These are phyloP conservation scores for Cladophialophora bantiana DNA, from an alignment of 2,329 filamentous ascomycete genomes.

Conservation along the genomic window DNA sequence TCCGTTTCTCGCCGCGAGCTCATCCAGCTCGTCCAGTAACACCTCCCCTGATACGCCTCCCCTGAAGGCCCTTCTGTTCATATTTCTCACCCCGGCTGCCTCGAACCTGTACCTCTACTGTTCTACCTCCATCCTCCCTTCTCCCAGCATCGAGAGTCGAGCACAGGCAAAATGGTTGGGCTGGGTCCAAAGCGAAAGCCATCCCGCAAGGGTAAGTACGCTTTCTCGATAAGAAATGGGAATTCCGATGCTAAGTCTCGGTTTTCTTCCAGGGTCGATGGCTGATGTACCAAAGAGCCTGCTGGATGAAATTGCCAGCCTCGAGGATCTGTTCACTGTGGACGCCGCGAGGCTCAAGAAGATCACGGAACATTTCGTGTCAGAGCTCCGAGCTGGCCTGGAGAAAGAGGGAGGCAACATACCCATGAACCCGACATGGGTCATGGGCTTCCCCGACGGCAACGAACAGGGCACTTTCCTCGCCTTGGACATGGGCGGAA, in stretches of 20 bases:
- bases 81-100: neutral
- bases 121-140: neutral
- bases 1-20: conserved; percentile 23
- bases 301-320: conserved; percentile 76
- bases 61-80: neutral
- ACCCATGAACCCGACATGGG: conserved; percentile 99
- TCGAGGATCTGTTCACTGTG: conserved; percentile 86
- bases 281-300: conserved; percentile 88
- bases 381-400: conserved; percentile 85
- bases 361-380: conserved; percentile 87
- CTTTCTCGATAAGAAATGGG: conserved; percentile 24
- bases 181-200: conserved; percentile 69
- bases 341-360: conserved; percentile 80
- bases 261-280: conserved; percentile 73
- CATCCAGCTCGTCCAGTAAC: neutral
- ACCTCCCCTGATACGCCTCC: conserved; percentile 5
- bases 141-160: neutral
- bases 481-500: conserved; percentile 94
- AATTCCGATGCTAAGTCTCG: conserved; percentile 1
- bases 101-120: neutral
- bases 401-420: conserved; percentile 90
- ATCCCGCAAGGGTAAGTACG: conserved; percentile 73
- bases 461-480: conserved; percentile 86
- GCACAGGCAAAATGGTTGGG: conserved; percentile 62
- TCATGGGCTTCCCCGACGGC: conserved; percentile 86